Evolutionary conservation across 2,329 filamentous ascomycete species (phyloP).

Genomic region (Corinectria fuckeliana): DNA sequence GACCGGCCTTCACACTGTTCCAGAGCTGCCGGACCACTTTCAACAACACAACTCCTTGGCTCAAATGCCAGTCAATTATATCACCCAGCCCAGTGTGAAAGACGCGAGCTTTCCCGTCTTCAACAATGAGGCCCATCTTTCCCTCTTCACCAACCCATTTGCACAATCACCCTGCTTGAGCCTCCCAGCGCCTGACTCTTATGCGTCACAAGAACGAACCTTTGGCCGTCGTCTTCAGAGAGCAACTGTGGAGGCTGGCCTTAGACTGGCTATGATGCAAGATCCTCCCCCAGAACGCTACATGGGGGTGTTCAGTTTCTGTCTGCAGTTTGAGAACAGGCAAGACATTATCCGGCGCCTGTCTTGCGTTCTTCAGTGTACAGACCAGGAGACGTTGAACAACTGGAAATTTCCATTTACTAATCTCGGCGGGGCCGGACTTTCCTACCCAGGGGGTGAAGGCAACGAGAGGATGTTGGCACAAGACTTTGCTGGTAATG

Average conservation of each 20-base stretch:
- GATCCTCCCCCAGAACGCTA: constrained; percentile 56
- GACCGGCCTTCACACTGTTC: constrained; percentile 3
- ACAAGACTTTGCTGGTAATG: not conserved
- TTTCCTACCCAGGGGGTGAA: constrained; percentile 57
- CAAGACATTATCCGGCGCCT: constrained; percentile 55
- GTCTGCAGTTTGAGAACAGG: constrained; percentile 64
- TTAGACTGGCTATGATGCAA: constrained; percentile 60
- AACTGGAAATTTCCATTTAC: constrained; percentile 67
- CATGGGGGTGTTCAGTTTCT: constrained; percentile 71
- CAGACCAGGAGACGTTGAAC: constrained; percentile 55
- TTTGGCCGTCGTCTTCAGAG: constrained; percentile 77
- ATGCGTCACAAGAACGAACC: constrained; percentile 67
- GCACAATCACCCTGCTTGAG: constrained; percentile 40
- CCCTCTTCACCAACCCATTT: constrained; percentile 25
- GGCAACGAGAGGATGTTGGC: not conserved
- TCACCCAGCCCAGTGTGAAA: constrained; percentile 57
- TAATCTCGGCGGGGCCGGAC: constrained; percentile 71
- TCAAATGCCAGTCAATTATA: constrained; percentile 51
- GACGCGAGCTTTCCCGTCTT: constrained; percentile 61
- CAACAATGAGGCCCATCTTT: constrained; percentile 23
- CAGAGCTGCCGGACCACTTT: not conserved
- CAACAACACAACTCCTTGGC: constrained; percentile 2
- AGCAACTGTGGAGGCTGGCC: constrained; percentile 66
- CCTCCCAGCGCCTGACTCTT: constrained; percentile 57
- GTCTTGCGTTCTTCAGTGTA: constrained; percentile 41